These are phyloP conservation scores for Diaporthe sp. DNA, from an alignment of 2,329 filamentous ascomycete genomes.

Conservation along the genomic window DNA sequence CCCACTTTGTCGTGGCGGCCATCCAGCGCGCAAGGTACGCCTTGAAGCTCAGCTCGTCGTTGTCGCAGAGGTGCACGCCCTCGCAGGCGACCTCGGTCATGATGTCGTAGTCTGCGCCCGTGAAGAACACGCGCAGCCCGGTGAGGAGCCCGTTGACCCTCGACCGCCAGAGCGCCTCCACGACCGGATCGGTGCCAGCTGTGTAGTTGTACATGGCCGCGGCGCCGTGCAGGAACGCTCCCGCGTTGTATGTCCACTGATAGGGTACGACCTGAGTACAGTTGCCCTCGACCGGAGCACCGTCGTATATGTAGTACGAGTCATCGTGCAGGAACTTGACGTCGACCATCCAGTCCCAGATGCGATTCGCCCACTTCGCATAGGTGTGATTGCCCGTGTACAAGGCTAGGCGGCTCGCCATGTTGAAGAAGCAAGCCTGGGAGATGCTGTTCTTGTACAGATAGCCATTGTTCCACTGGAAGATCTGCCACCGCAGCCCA, in stretches of 20 bases:
- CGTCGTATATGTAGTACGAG: slow-evolving; percentile 69
- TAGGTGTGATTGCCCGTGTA: slow-evolving; percentile 83
- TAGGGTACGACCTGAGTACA: slow-evolving; percentile 72
- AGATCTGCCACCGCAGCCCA: slow-evolving; percentile 86
- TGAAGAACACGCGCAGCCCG: slow-evolving; percentile 66
- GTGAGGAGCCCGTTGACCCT: slow-evolving; percentile 70
- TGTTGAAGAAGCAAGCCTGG: slow-evolving; percentile 65
- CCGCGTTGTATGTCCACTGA: slow-evolving; percentile 80
- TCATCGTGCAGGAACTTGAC: slow-evolving; percentile 68
- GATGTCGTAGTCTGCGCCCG: slow-evolving; percentile 57
- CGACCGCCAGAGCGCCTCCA: slow-evolving; percentile 64
- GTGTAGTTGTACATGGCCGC: slow-evolving; percentile 79
- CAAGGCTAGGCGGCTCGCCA: slow-evolving; percentile 71
- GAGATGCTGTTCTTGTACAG: slow-evolving; percentile 56
- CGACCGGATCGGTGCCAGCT: slow-evolving; percentile 48
- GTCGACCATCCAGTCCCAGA: slow-evolving; percentile 75
- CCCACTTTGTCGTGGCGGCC: slow-evolving; percentile 74
- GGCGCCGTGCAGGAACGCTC: slow-evolving; percentile 74
- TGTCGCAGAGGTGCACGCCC: slow-evolving; percentile 70
- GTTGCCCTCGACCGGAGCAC: slow-evolving; percentile 68
- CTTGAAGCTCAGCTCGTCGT: slow-evolving; percentile 74
- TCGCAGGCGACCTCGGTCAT: slow-evolving; percentile 79
- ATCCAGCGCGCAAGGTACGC: slow-evolving; percentile 74
- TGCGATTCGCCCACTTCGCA: slow-evolving; percentile 77
- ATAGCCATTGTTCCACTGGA: slow-evolving; percentile 84